A percentile compares a stretch with the other conserved stretches of the same genome.
These are phyloP conservation scores for Zygoascus meyerae DNA, from an alignment of 1,139 yeast genomes.

Conservation along the genomic window DNA sequence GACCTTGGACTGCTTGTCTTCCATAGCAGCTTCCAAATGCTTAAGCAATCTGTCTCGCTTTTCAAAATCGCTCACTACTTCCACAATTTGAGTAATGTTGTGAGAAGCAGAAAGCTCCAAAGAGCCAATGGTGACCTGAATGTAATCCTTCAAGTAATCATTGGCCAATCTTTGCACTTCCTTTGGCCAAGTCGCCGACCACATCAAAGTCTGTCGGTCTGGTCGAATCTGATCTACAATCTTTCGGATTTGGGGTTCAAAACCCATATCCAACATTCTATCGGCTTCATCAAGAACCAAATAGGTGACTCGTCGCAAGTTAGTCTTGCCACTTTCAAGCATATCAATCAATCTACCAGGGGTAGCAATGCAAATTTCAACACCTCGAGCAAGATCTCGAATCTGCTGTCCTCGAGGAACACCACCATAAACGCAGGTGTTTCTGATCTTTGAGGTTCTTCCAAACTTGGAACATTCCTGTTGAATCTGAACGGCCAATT, in stretches of 20 bases:
- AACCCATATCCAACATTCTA: constrained; percentile 87
- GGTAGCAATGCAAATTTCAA: constrained; percentile 89
- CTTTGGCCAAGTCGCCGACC: constrained; percentile 99
- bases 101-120: constrained; percentile 94
- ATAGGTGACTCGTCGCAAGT: constrained; percentile 92
- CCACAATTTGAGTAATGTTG: constrained; percentile 89
- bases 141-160: constrained; percentile 87
- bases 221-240: constrained; percentile 94
- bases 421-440: constrained; percentile 98
- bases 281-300: constrained; percentile 96
- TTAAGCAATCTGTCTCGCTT: constrained; percentile 86
- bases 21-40: constrained; percentile 79
- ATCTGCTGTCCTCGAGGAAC: constrained; percentile 97
- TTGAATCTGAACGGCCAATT: constrained; percentile 96
- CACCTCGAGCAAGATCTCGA: constrained; percentile 92
- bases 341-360: constrained; percentile 98
- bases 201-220: constrained; percentile 96
- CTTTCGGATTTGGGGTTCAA: constrained; percentile 93
- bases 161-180: constrained; percentile 89
- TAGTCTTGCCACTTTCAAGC: constrained; percentile 93
- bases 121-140: constrained; percentile 95
- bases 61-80: constrained; percentile 85
- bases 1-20: constrained; percentile 69
- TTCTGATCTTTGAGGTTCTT: constrained; percentile 83
- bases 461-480: constrained; percentile 95